Base-by-base conservation (phyloP, 768 basidiomycete species). In the Termitomyces eurrhizus region DNA sequence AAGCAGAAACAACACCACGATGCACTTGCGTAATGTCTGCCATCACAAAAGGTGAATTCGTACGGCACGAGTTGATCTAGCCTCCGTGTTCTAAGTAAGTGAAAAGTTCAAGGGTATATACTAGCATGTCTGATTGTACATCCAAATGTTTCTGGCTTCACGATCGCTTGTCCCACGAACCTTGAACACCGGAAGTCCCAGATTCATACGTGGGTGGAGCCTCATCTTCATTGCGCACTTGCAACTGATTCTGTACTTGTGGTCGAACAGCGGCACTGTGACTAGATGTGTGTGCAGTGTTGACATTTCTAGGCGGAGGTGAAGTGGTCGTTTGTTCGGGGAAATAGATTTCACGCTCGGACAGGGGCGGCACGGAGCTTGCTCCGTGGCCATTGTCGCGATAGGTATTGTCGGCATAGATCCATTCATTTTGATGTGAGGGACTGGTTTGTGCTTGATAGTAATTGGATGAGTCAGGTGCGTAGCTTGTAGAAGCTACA, bases 141-240 rank as follows among this genome's bases (percentile, higher is more conserved):
- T 39, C 7, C 29, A 49, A 18, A 18, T 46, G 26, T 18, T 56
- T 66, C 66, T 39, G 7, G 18, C 53, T 7, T 55, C 11, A 55
- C 13, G 26, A 76, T 39, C 68, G 79, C 66, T 78, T 78, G 52
- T 80, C 81, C 86, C 86, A 87, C 56, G 78, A 77, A 24, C 83
- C 84, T 49, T 80, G 73, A 33, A 78, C 66, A 58, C 76, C 76
- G 24, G 82, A 73, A 29, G 75, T 68, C 21, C 82, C 83, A 16
- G 77, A 75, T 32, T 91, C 89, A 67, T 92, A 92, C 55, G 73
- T 77, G 33, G 90, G 89, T 14, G 90, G 90, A 39, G 74, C 78
- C 18, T 90, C 89, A 16, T 81, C 73, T 29, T 73, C 65, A 24
- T 69, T 66, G 49, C 66, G 65, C 29, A 67, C 63, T 18, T 64